phyloP scores from a whole-genome alignment of 2,329 filamentous ascomycete genomes.

The Cytospora paraplurivora region DNA sequence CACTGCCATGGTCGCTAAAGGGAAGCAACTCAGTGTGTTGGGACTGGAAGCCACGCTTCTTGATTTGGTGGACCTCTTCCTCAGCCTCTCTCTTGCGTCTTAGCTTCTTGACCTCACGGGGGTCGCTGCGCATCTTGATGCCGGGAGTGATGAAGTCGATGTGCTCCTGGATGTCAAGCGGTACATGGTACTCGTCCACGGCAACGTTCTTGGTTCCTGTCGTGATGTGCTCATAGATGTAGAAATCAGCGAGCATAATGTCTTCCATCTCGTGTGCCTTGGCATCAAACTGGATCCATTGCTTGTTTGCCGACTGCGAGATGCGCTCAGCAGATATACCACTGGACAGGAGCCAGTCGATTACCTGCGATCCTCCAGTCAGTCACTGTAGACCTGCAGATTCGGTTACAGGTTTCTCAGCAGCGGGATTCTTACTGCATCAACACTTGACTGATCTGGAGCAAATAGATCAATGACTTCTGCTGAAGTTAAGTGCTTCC shows the following conservation, averaged over 20 bases:
- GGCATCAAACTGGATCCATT: constrained; percentile 49
- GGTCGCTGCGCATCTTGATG: constrained; percentile 43
- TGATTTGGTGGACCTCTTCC: not conserved
- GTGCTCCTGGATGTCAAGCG: constrained; percentile 46
- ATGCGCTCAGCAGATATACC: constrained; percentile 31
- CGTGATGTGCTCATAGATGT: constrained; percentile 43
- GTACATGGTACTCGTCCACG: constrained; percentile 50
- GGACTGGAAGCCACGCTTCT: constrained; percentile 16
- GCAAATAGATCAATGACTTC: constrained; percentile 45
- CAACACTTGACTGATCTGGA: constrained; percentile 38
- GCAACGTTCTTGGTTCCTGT: constrained; percentile 42
- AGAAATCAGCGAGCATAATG: constrained; percentile 44
- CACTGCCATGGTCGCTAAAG: not conserved
- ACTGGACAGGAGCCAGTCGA: constrained; percentile 39
- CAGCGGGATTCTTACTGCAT: constrained; percentile 42
- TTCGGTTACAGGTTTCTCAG: not conserved
- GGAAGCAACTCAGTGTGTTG: constrained; percentile 15
- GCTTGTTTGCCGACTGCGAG: constrained; percentile 33
- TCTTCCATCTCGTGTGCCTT: constrained; percentile 42
- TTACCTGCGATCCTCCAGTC: constrained; percentile 35
- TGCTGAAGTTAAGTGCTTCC: constrained; percentile 42
- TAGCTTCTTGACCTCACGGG: constrained; percentile 19
- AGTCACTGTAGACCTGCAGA: constrained; percentile 18
- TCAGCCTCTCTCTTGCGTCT: constrained; percentile 15
- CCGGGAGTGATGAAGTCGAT: constrained; percentile 58